Base-by-base conservation (phyloP, 1,139 yeast genomes). In the Geotrichum reessii region DNA sequence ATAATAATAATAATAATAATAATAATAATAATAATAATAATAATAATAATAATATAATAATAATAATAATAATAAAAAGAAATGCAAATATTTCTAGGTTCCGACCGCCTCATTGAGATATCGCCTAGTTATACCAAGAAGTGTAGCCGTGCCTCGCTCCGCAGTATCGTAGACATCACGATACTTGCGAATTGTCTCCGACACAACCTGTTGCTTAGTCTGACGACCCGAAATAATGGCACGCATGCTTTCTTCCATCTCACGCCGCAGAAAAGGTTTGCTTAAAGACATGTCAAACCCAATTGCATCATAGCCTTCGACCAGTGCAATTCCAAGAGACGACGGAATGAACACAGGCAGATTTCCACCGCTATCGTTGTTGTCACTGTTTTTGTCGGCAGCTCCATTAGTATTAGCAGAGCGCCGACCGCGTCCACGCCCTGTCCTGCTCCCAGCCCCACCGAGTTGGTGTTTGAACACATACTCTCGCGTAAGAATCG, bases 181-280 rank as follows among this genome's bases (percentile, higher is more conserved):
- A 69, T 90, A 93, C 66, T 85, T 75, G 25, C 73, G 74, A 11
- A 87, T 72, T 52, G 87, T 80, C 61, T 82, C 83, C 4, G 73
- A 71, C 11, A 86, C 69, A 0, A 91, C 95, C 7, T 75, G 78
- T 1, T 75, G 74, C 66, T 81, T 83, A 1, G 81, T 71, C 52
- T 76, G 74, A 3, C 69, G 65, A 0, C 98, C 98, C 0, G 79
- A 78, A 52, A 91, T 87, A 8, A 93, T 88, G 50, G 79, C 78
- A 60, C 78, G 81, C 67, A 95, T 76, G 56, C 83, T 80, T 17
- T 71, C 74, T 68, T 95, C 99, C 69, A 93, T 77, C 52, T 83
- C 83, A 62, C 87, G 85, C 58, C 99, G 77, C 62, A 93, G 74
- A 66, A 88, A 88, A 2, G 99, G 99, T 66, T 93, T 93, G 0